These are phyloP conservation scores for Cytospora chrysosperma DNA, from an alignment of 2,329 filamentous ascomycete genomes.

Conservation along the genomic window DNA sequence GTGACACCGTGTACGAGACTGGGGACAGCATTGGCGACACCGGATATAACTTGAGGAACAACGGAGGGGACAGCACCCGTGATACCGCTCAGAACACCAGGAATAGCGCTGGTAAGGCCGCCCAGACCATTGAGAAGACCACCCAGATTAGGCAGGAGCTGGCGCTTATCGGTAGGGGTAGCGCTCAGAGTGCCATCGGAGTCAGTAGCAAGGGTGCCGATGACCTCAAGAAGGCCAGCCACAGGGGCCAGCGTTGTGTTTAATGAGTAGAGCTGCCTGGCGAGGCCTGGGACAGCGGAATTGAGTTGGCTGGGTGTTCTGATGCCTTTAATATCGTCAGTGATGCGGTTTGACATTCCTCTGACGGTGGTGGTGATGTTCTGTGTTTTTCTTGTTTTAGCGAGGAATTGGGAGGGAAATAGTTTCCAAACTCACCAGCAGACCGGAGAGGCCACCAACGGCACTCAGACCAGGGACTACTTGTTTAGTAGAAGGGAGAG, in stretches of 20 bases:
- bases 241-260: neutral
- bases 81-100: neutral
- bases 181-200: neutral
- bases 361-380: neutral
- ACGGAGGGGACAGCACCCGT: neutral
- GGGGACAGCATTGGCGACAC: neutral
- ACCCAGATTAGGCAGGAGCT: neutral
- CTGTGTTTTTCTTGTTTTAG: neutral
- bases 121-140: neutral
- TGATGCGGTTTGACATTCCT: neutral
- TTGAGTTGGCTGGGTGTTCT: neutral
- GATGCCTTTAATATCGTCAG: neutral
- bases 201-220: neutral
- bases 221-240: neutral
- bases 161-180: neutral
- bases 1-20: neutral
- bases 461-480: neutral
- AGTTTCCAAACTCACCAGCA: neutral
- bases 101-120: neutral
- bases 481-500: neutral
- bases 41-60: neutral
- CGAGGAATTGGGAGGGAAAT: neutral
- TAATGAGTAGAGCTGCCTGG: neutral
- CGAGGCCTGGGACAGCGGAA: neutral
- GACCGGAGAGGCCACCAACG: neutral